Percentiles rank a stretch among this genome's conserved stretches.
Conservation (phyloP, 257 asterid genomes). For the Solanum chmielewskii region DNA sequence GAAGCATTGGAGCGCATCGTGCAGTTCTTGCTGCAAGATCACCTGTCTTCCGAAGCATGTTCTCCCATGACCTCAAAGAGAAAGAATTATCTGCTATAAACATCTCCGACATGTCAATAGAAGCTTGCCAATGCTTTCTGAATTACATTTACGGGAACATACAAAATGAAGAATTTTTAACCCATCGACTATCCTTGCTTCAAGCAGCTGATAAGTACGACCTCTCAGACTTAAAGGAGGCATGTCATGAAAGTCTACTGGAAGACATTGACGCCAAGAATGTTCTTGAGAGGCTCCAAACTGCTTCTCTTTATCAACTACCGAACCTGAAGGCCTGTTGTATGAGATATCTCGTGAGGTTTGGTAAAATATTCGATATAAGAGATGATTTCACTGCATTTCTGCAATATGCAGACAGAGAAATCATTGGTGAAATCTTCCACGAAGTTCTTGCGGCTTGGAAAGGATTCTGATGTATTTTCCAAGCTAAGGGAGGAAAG, state of each 20-base stretch:
- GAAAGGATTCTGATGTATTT: conserved; percentile 68
- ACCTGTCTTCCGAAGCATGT: conserved; percentile 89
- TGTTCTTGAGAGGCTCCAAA: conserved; percentile 78
- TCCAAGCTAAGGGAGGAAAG: not conserved
- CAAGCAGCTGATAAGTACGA: conserved; percentile 83
- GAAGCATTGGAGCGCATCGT: conserved; percentile 68
- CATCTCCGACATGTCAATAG: conserved; percentile 82
- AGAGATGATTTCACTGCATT: conserved; percentile 53
- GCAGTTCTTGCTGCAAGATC: conserved; percentile 92
- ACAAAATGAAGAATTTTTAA: conserved; percentile 38
- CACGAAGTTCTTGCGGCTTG: conserved; percentile 72
- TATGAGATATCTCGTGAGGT: conserved; percentile 68
- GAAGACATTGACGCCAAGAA: conserved; percentile 67
- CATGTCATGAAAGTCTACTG: conserved; percentile 70
- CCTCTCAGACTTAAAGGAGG: conserved; percentile 60
- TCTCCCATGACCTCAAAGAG: conserved; percentile 80
- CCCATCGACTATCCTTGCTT: conserved; percentile 65
- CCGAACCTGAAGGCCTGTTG: conserved; percentile 65
- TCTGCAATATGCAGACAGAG: conserved; percentile 66
- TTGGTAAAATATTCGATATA: conserved; percentile 74
- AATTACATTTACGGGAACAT: conserved; percentile 69
- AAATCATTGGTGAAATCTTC: conserved; percentile 48
- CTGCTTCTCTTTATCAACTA: conserved; percentile 64
- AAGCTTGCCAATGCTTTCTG: conserved; percentile 66
- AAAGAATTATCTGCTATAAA: conserved; percentile 55